These are phyloP conservation scores for Biscogniauxia sp. DNA, from an alignment of 2,329 filamentous ascomycete genomes.

Conservation along the genomic window DNA sequence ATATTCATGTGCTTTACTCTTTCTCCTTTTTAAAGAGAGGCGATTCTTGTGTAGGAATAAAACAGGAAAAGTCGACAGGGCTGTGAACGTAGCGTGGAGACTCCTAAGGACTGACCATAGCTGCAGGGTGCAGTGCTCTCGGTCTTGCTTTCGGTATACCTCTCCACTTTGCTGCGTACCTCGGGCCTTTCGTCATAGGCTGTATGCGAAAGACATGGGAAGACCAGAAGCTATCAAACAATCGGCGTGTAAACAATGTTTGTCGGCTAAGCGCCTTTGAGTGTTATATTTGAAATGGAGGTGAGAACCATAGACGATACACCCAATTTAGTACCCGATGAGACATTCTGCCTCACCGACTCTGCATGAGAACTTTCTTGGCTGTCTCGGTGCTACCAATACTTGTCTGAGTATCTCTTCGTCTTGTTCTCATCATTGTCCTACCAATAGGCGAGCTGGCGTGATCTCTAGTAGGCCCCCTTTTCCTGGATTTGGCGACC, in stretches of 20 bases:
- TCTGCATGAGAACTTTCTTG: conserved; percentile 50
- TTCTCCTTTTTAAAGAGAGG: background rate
- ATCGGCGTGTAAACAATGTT: background rate
- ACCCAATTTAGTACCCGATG: background rate
- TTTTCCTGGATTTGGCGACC: conserved; percentile 48
- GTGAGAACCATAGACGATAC: background rate
- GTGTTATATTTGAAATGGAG: background rate
- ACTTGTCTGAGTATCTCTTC: conserved; percentile 60
- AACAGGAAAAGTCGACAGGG: background rate
- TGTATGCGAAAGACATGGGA: background rate
- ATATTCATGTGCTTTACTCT: conserved; percentile 12
- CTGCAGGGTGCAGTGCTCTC: background rate
- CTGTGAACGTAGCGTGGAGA: background rate
- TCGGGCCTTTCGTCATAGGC: background rate
- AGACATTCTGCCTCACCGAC: conserved; percentile 22
- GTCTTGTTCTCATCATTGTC: conserved; percentile 37
- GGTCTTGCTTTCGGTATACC: background rate
- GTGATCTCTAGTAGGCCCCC: conserved; percentile 31
- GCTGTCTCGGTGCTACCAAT: conserved; percentile 63
- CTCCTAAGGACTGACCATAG: background rate
- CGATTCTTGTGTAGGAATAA: background rate
- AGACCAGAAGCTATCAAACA: background rate
- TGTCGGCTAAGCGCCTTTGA: background rate
- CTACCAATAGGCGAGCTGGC: conserved; percentile 30
- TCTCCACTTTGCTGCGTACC: background rate